phyloP scores from a whole-genome alignment of 345 rosid genomes.

The Angophora floribunda region DNA sequence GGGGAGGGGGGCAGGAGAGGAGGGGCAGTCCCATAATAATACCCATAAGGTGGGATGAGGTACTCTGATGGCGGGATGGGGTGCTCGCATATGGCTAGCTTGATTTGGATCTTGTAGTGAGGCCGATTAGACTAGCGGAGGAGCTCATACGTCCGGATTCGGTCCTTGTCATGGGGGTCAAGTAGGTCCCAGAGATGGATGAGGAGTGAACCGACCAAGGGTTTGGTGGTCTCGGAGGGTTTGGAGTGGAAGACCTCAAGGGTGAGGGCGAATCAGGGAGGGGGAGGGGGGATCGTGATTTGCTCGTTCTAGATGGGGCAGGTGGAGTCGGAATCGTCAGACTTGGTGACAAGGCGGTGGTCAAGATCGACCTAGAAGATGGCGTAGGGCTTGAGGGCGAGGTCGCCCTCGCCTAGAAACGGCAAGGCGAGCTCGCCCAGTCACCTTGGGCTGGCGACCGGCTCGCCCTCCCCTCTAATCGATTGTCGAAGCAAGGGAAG shows the following conservation, averaged over 20 bases:
- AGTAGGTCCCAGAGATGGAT: slow-evolving; percentile 37
- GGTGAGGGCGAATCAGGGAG: slow-evolving; percentile 29
- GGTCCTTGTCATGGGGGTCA: slow-evolving; percentile 24
- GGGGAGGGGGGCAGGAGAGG: background rate
- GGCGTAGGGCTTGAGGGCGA: slow-evolving; percentile 53
- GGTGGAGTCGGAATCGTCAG: slow-evolving; percentile 56
- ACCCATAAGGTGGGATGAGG: background rate
- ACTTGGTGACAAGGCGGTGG: slow-evolving; percentile 41
- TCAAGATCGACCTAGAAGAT: slow-evolving; percentile 63
- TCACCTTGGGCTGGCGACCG: too few species aligned
- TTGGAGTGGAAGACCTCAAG: slow-evolving; percentile 71
- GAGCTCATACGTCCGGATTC: slow-evolving; percentile 26
- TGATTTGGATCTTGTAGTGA: slow-evolving; percentile 65
- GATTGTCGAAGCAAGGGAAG: too few species aligned
- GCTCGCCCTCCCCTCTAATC: too few species aligned
- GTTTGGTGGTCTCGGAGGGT: slow-evolving; percentile 51
- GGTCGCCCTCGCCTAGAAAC: too few species aligned
- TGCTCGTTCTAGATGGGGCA: slow-evolving; percentile 48
- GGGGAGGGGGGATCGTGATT: slow-evolving; percentile 23
- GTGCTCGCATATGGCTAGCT: background rate
- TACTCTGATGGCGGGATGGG: background rate
- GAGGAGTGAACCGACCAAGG: slow-evolving; percentile 51
- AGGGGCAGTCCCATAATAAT: background rate
- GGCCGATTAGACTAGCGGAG: slow-evolving; percentile 93
- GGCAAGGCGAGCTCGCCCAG: too few species aligned